These are phyloP conservation scores for Colletotrichum falcatum DNA, from an alignment of 2,329 filamentous ascomycete genomes.

Conservation along the genomic window DNA sequence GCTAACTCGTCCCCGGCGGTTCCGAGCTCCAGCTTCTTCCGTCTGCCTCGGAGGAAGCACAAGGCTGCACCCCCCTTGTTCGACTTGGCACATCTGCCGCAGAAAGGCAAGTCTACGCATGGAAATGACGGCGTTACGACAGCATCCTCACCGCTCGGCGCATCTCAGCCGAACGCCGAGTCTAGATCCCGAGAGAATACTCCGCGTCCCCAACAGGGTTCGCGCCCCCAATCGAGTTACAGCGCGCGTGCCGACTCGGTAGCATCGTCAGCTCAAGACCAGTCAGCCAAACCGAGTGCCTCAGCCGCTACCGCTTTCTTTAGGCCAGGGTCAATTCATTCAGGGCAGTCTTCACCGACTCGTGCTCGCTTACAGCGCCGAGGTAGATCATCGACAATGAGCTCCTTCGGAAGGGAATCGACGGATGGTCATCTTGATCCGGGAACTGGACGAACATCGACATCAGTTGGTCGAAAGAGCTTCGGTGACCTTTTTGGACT, in stretches of 20 bases:
- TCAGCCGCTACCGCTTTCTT: slow-evolving; percentile 65
- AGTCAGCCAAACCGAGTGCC: slow-evolving; percentile 50
- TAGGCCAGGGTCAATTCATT: slow-evolving; percentile 60
- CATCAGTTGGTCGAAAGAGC: slow-evolving; percentile 91
- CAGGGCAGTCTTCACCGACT: slow-evolving; percentile 76
- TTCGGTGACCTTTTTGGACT: slow-evolving; percentile 90
- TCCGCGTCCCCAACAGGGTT: slow-evolving; percentile 26
- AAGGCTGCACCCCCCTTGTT: slow-evolving; percentile 84
- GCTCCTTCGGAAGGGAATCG: slow-evolving; percentile 80
- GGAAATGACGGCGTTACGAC: slow-evolving; percentile 49
- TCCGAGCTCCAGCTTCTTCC: slow-evolving; percentile 81
- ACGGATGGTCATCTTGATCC: slow-evolving; percentile 77
- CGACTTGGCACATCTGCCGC: slow-evolving; percentile 85
- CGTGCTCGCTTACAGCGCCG: slow-evolving; percentile 71
- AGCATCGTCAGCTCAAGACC: slow-evolving; percentile 49
- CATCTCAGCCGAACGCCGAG: slow-evolving; percentile 26
- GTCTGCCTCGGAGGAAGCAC: slow-evolving; percentile 80
- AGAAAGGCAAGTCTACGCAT: slow-evolving; percentile 66
- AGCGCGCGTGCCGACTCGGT: slow-evolving; percentile 35
- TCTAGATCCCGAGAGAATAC: slow-evolving; percentile 33
- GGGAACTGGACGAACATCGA: slow-evolving; percentile 80
- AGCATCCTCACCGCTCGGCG: slow-evolving; percentile 59
- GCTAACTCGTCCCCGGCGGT: slow-evolving; percentile 62
- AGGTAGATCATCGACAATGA: slow-evolving; percentile 89
- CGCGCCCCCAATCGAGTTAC: slow-evolving; percentile 40